Evolutionary conservation across 1,284 basidiomycete genomes (phyloP).

Genomic region (Fomitiporia mediterranea): DNA sequence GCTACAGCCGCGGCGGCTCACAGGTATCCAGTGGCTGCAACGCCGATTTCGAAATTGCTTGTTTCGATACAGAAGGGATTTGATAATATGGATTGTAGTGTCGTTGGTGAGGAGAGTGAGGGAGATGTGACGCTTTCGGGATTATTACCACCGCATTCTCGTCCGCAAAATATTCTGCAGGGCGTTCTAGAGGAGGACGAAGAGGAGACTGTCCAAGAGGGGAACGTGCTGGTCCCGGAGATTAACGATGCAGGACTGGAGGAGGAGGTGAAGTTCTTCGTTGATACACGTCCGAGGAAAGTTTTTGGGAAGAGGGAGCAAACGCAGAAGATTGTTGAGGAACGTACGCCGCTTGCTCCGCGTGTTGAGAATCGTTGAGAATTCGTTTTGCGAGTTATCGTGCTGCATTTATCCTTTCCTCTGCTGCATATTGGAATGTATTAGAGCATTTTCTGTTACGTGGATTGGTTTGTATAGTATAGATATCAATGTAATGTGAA

Average conservation of each 20-base stretch:
- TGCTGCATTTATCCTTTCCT: too few species aligned
- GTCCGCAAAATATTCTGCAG: neutral
- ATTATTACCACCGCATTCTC: neutral
- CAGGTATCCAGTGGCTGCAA: slow-evolving; percentile 27
- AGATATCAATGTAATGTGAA: too few species aligned
- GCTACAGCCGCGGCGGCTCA: neutral
- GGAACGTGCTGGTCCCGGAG: neutral
- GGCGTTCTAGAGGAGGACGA: neutral
- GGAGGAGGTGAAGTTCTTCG: neutral
- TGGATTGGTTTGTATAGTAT: too few species aligned
- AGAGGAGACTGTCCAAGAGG: neutral
- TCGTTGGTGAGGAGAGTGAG: neutral
- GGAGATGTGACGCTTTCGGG: too few species aligned
- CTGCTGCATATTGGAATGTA: too few species aligned
- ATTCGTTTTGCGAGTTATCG: too few species aligned
- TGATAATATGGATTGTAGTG: slow-evolving; percentile 25
- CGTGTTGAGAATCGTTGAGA: too few species aligned
- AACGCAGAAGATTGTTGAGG: too few species aligned
- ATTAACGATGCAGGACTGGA: neutral
- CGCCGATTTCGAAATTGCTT: slow-evolving; percentile 65
- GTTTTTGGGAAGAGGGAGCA: too few species aligned
- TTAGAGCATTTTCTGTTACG: too few species aligned
- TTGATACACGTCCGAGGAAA: slow-evolving; percentile 3
- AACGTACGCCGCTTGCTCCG: too few species aligned
- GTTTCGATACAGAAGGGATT: slow-evolving; percentile 67